Percentiles rank a stretch among this genome's conserved stretches.
Conservation (phyloP, 768 basidiomycete species). For the Amanita inopinata region DNA sequence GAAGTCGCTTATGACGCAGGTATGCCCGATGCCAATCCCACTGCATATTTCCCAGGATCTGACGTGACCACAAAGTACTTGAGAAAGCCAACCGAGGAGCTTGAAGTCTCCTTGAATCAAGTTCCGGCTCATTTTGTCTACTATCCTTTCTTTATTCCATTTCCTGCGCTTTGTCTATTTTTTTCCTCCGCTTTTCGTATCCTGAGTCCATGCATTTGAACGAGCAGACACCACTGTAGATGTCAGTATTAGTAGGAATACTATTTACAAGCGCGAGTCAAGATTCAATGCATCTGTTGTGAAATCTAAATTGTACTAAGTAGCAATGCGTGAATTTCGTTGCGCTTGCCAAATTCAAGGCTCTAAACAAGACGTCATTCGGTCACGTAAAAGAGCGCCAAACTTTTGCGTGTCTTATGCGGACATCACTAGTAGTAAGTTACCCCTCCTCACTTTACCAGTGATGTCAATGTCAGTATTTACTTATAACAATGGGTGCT, state of each 20-base stretch:
- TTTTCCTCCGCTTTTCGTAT: background rate
- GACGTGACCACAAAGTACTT: constrained; percentile 1
- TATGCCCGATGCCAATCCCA: constrained; percentile 26
- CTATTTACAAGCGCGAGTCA: background rate
- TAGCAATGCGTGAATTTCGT: no score
- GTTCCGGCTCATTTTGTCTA: background rate
- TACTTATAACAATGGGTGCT: no score
- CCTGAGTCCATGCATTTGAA: background rate
- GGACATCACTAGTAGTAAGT: no score
- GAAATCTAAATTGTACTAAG: no score
- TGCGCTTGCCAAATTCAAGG: no score
- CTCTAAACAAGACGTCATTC: no score
- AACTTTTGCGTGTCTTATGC: no score
- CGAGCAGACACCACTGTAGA: no score
- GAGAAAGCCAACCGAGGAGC: constrained; percentile 3
- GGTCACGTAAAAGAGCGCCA: no score
- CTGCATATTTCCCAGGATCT: background rate
- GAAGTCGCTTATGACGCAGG: constrained; percentile 69
- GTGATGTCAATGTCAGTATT: no score
- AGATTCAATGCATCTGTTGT: no score
- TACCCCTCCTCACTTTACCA: no score
- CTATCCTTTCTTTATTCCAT: background rate
- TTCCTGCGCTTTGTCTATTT: background rate
- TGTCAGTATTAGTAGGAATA: background rate
- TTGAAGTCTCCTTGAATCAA: background rate